Conservation (phyloP, 2,329 filamentous ascomycete genomes). For the Fusarium musae region DNA sequence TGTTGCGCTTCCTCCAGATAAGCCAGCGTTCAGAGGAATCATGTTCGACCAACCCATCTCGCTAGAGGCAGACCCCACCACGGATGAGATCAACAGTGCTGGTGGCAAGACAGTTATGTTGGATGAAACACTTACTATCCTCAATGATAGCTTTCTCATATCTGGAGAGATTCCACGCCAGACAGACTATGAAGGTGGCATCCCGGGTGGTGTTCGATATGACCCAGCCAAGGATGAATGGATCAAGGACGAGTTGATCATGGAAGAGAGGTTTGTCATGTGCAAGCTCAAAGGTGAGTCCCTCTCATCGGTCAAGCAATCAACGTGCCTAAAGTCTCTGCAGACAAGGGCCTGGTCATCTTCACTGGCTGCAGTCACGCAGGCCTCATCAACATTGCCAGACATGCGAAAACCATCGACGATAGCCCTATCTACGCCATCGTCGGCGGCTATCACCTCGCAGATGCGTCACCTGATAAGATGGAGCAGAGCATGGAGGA, state of each 20-base stretch:
- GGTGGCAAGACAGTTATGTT: not conserved
- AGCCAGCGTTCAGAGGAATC: not conserved
- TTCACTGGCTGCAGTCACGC: not conserved
- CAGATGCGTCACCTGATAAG: not conserved
- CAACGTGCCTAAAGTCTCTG: rapidly evolving
- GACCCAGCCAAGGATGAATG: not conserved
- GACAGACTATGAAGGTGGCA: not conserved
- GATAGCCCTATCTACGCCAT: not conserved
- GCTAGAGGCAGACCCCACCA: not conserved
- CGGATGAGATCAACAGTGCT: not conserved
- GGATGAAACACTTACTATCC: not conserved
- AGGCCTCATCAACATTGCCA: not conserved
- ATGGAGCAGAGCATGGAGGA: not conserved
- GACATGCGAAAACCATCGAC: not conserved
- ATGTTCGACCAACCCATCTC: not conserved
- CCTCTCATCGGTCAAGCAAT: rapidly evolving
- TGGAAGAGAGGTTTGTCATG: not conserved
- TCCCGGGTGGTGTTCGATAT: not conserved
- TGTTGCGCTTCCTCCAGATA: not conserved
- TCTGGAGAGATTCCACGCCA: not conserved
- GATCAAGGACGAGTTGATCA: not conserved
- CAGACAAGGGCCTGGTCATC: not conserved
- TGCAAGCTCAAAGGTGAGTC: not conserved
- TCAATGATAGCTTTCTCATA: not conserved
- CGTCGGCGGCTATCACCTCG: not conserved